Base-by-base conservation (phyloP, 441 rosid species). In the Monsonia emarginata region DNA sequence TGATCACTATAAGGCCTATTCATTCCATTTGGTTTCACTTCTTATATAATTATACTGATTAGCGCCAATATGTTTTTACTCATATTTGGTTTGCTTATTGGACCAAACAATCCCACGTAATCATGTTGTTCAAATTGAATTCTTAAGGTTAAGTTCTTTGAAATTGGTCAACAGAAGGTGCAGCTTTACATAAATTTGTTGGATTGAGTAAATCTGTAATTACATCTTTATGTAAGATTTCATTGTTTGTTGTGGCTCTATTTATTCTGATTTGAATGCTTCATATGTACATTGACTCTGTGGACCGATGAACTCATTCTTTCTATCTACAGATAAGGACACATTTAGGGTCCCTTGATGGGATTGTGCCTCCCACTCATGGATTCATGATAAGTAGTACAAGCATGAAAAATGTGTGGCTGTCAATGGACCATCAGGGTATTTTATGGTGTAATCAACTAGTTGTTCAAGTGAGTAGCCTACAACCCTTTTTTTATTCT, bases 351-450 rank as follows among this genome's bases (percentile, higher is more conserved):
- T 81, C 89, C 60, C 86, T 94, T 72, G 90, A 94, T 78, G 88
- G 83, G 69, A 91, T 94, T 85, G 99, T 94, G 77, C 97, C 97
- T 76, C 76, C 88, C 5, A 78, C 85, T 69, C 91, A 91, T 65
- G 99, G 99, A 66, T 89, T 94, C 80, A 82, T 84, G 86, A 80
- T 94, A 70, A 86, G 92, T 72, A 91, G 89, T 80, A 85, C 95
- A 27, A 82, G 94, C 73, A 83, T 88, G 89, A 91, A 83, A 83
- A 94, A 91, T 76, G 99, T 91, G 50, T 94, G 97, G 97, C 74
- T 94, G 68, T 94, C 99, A 21, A 89, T 94, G 99, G 99, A 94
- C 79, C 99, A 94, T 80, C 99, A 91, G 72, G 93, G 95, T 75
- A 94, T 94, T 68, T 68, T 94, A 67, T 94, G 99, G 99, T 94